Evolutionary conservation across 495 filamentous ascomycete genomes (phyloP).

Genomic region (Penicillium paradoxum): DNA sequence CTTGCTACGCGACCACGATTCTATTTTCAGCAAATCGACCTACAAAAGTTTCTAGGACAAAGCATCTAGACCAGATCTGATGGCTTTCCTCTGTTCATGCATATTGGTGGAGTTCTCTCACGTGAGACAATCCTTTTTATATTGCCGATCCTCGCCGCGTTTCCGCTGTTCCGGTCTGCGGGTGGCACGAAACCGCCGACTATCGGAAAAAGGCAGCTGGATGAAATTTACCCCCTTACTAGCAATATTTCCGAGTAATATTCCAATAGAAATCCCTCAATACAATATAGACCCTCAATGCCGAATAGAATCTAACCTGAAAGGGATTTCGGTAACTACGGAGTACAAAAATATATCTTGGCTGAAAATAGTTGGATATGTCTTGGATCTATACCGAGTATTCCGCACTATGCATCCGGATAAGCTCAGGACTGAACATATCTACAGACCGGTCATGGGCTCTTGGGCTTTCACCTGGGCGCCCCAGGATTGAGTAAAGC

Average conservation of each 20-base stretch:
- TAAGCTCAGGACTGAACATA: neutral
- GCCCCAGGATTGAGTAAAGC: constrained; percentile 20
- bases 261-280: constrained; percentile 33
- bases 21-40: constrained; percentile 5
- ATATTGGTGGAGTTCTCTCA: constrained; percentile 16
- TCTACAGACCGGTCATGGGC: constrained; percentile 1
- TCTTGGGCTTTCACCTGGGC: constrained; percentile 1
- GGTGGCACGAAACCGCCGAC: constrained; percentile 27
- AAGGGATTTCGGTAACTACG: constrained; percentile 19
- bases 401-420: neutral
- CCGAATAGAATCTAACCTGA: constrained; percentile 25
- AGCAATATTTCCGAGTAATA: constrained; percentile 21
- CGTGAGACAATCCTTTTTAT: constrained; percentile 19
- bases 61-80: neutral
- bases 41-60: constrained; percentile 6
- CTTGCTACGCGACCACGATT: constrained; percentile 11
- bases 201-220: constrained; percentile 21
- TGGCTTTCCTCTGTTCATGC: constrained; percentile 6
- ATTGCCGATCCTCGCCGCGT: constrained; percentile 35
- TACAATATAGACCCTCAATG: constrained; percentile 14
- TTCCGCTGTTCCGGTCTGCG: constrained; percentile 31
- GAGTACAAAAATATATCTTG: constrained; percentile 8
- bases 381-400: constrained; percentile 5
- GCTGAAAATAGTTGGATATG: neutral
- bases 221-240: constrained; percentile 29